Percentiles rank a stretch among this genome's conserved stretches.
phyloP scores from a whole-genome alignment of 306 rosid genomes.

The Abrus pulchellus region DNA sequence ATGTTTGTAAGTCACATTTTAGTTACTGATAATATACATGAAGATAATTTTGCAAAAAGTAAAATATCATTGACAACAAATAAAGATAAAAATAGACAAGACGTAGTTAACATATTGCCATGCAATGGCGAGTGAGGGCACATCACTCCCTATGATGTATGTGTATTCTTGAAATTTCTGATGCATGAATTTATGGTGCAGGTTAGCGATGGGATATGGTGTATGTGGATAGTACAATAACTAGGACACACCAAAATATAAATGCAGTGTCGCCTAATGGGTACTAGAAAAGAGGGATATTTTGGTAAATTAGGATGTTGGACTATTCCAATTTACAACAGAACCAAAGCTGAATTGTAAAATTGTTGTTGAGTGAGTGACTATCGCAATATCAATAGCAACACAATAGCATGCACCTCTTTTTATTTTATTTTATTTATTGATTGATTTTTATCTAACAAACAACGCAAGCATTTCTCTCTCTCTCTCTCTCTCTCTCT shows the following conservation, averaged over 20 bases:
- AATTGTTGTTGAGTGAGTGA: slow-evolving; percentile 40
- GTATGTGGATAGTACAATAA: slow-evolving; percentile 15
- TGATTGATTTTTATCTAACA: slow-evolving; percentile 12
- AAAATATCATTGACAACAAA: no score
- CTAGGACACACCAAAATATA: slow-evolving; percentile 4
- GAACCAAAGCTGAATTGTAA: slow-evolving; percentile 34
- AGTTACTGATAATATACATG: background rate
- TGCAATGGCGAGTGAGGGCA: background rate
- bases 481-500: slow-evolving; percentile 47
- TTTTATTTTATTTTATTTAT: slow-evolving; percentile 28
- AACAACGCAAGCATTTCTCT: slow-evolving; percentile 13
- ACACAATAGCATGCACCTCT: slow-evolving; percentile 58
- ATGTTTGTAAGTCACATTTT: background rate
- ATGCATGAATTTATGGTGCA: slow-evolving; percentile 36
- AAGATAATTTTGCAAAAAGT: no score
- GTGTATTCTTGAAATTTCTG: background rate
- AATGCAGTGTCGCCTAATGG: slow-evolving; percentile 13
- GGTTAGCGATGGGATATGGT: slow-evolving; percentile 38
- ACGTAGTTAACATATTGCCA: slow-evolving; percentile 30
- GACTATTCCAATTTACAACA: slow-evolving; percentile 40
- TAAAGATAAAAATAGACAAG: slow-evolving; percentile 6
- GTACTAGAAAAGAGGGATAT: background rate
- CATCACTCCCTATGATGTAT: background rate
- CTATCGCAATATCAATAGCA: slow-evolving; percentile 25
- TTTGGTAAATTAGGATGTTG: slow-evolving; percentile 3